Evolutionary conservation across 129 eudicot genomes (phyloP), one percentile per base, ranked within the genome.

Genomic region (Silybum marianum): DNA sequence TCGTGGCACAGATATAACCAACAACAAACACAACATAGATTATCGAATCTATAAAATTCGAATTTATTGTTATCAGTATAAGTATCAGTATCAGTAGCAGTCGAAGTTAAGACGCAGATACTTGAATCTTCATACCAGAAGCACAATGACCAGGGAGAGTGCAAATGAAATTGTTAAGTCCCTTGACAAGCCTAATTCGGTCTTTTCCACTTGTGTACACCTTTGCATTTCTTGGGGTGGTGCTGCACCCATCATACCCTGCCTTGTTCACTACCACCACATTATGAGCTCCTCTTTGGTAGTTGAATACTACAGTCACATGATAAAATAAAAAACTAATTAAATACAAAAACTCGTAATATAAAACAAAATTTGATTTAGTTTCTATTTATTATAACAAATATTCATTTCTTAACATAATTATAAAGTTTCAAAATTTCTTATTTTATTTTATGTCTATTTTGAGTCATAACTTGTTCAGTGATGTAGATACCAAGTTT

Each of bases 161-260:
- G 86, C 98, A 92, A 75, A 94, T 90, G 89, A 94, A 94, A 89
- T 28, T 87, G 81, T 89, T 92, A 8, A 66, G 85, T 26, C 98
- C 98, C 84, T 80, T 89, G 4, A 26, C 89, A n/a, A 94, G 91
- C 75, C 34, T 87, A 65, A 94, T 81, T 60, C 69, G 74, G 74
- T 94, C 98, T 12, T 73, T 83, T 34, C 98, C 96, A 9, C 83
- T 81, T 39, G 74, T 75, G 67, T 48, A 88, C 62, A 82, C 89
- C 80, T 71, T 94, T 58, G 98, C 89, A 24, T 89, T 84, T 4
- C 69, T 23, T 6, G 90, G 88, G 28, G 9, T 77, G 26, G 83
- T 25, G n/a, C 25, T 82, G 83, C 98, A 94, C 3, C 77, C 68
- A 46, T 76, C 30, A 76, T 89, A 94, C 2, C 91, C 96, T 36